Conservation (phyloP, 1,284 basidiomycete species). For the Pseudozyma pruni region DNA sequence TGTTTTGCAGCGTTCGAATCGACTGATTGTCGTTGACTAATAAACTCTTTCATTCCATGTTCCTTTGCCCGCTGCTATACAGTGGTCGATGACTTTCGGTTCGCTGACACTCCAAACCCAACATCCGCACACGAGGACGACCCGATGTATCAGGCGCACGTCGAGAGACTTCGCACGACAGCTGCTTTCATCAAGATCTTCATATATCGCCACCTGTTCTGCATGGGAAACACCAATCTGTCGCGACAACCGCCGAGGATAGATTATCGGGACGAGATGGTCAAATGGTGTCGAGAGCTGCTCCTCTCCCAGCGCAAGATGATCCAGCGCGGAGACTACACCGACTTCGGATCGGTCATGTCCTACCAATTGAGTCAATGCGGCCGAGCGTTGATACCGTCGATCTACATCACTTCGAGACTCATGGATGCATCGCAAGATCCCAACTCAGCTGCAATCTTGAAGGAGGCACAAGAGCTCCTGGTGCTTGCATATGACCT, state of each 20-base stretch:
- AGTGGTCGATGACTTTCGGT: conserved; percentile 40
- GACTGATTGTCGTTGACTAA: neutral
- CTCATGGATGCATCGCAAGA: conserved; percentile 44
- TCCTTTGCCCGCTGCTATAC: neutral
- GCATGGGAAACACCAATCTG: conserved; percentile 32
- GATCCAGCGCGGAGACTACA: conserved; percentile 46
- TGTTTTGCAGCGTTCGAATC: neutral
- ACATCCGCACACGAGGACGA: conserved; percentile 45
- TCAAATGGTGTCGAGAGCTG: conserved; percentile 49
- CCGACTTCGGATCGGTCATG: conserved; percentile 51
- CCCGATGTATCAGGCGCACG: conserved; percentile 41
- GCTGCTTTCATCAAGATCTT: conserved; percentile 52
- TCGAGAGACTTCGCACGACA: conserved; percentile 42
- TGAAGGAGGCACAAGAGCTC: conserved; percentile 47
- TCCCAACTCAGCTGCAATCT: conserved; percentile 25
- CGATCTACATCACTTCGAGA: conserved; percentile 47
- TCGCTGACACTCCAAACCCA: conserved; percentile 39
- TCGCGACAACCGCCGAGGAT: conserved; percentile 40
- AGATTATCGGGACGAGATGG: conserved; percentile 50
- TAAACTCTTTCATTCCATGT: neutral
- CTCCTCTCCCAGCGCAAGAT: conserved; percentile 50
- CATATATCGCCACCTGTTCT: conserved; percentile 44
- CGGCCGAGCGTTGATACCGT: conserved; percentile 44
- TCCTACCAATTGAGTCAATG: conserved; percentile 50
- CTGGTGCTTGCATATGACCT: conserved; percentile 48